Conservation (phyloP, 345 rosid species). For the Arabidopsis arenosa region DNA sequence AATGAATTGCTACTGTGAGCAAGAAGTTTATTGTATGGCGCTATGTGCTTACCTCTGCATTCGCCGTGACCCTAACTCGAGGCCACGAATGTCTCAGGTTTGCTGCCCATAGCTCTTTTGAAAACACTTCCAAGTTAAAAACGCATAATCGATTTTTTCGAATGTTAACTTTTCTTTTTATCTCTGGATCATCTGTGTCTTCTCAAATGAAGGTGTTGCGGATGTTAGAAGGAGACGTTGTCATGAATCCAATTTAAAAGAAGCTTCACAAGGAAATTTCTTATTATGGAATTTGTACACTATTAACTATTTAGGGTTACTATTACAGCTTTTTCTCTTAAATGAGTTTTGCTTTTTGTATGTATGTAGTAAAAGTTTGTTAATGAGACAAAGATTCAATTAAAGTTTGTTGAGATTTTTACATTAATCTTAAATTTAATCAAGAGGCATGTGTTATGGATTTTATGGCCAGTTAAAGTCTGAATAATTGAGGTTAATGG, state of each 20-base stretch:
- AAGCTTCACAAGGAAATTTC: conserved; percentile 27
- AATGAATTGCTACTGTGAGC: conserved; percentile 59
- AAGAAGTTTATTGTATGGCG: conserved; percentile 80
- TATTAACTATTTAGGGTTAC: conserved; percentile 19
- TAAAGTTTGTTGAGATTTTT: background rate
- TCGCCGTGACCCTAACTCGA: conserved; percentile 75
- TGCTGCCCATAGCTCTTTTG: conserved; percentile 3
- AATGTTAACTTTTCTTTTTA: background rate
- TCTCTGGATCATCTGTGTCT: conserved; percentile 18
- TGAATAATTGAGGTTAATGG: background rate
- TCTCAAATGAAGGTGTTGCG: conserved; percentile 69
- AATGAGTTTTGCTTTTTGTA: conserved; percentile 11
- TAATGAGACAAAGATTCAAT: conserved; percentile 26
- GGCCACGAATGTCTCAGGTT: conserved; percentile 99
- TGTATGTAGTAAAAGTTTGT: conserved; percentile 20
- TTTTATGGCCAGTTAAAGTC: background rate
- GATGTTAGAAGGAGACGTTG: conserved; percentile 74
- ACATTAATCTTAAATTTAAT: background rate
- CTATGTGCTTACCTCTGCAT: conserved; percentile 89
- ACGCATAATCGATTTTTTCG: background rate
- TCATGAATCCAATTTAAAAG: conserved; percentile 48
- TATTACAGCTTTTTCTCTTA: conserved; percentile 10
- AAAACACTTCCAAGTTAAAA: background rate
- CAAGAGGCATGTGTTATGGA: background rate
- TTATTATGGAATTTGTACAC: conserved; percentile 31